A percentile compares a stretch with the other conserved stretches of the same genome.
Evolutionary conservation across 371 early-diverging fungal genomes (phyloP).

Genomic region (Rhizomucor miehei): DNA sequence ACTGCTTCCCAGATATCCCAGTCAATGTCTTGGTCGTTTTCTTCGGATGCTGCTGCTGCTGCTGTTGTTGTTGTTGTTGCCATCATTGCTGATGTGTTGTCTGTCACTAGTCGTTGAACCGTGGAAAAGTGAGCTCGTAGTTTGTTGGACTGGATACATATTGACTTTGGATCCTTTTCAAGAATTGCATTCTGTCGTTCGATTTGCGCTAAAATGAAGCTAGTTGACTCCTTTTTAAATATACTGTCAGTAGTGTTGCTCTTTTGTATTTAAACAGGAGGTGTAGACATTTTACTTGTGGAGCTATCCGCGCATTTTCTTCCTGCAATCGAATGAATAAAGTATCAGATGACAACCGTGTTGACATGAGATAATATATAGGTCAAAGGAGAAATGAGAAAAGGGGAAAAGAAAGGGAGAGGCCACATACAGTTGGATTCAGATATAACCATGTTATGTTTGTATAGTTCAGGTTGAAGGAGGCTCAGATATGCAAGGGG

Average conservation of each 20-base stretch:
- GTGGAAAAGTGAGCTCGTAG: constrained; percentile 50
- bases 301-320: constrained; percentile 38
- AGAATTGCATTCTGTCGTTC: constrained; percentile 55
- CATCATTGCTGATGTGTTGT: constrained; percentile 5
- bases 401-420: not conserved
- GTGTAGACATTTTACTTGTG: constrained; percentile 40
- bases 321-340: constrained; percentile 22
- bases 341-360: not conserved
- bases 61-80: not conserved
- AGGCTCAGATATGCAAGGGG: too few species aligned
- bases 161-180: constrained; percentile 56
- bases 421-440: too few species aligned
- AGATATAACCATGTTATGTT: constrained; percentile 5
- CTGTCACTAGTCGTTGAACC: constrained; percentile 43
- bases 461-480: not conserved
- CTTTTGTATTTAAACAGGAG: too few species aligned
- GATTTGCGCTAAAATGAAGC: constrained; percentile 55
- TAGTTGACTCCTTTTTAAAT: constrained; percentile 45
- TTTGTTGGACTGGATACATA: constrained; percentile 51
- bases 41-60: constrained; percentile 1
- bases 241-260: not conserved
- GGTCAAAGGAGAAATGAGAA: not conserved
- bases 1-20: constrained; percentile 86
- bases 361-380: not conserved
- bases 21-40: constrained; percentile 30